Percentiles rank a stretch among this genome's conserved stretches.
Evolutionary conservation across 805 yeast species (phyloP).

Genomic region (Metschnikowia koreensis): DNA sequence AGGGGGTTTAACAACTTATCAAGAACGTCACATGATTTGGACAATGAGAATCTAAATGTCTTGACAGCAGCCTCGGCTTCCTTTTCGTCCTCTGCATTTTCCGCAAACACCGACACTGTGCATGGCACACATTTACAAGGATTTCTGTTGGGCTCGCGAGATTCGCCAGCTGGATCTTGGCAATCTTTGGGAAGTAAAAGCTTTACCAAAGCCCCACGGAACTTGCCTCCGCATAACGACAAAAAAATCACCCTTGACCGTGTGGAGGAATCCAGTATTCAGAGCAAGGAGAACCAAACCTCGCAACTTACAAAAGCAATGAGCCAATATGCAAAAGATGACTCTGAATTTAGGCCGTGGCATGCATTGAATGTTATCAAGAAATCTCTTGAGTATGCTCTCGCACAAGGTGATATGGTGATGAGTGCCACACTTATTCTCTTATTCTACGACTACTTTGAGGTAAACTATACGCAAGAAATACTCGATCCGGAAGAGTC

Average conservation of each 20-base stretch:
- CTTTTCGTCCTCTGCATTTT: conserved; percentile 11
- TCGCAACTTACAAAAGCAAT: conserved; percentile 30
- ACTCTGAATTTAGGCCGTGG: conserved; percentile 48
- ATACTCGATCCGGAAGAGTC: conserved; percentile 29
- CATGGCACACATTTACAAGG: not conserved
- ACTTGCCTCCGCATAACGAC: not conserved
- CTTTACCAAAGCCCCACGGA: not conserved
- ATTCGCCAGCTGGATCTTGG: conserved; percentile 7
- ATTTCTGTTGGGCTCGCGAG: conserved; percentile 10
- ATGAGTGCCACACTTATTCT: conserved; percentile 57
- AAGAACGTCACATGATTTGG: conserved; percentile 25
- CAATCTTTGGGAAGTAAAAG: conserved; percentile 7
- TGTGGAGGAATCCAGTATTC: conserved; percentile 18
- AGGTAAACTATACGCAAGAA: conserved; percentile 4
- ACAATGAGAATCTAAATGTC: conserved; percentile 33
- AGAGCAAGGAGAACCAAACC: conserved; percentile 12
- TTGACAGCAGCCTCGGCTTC: conserved; percentile 19
- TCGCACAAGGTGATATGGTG: conserved; percentile 61
- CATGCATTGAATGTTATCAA: conserved; percentile 47
- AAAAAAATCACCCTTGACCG: conserved; percentile 12
- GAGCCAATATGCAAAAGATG: conserved; percentile 2
- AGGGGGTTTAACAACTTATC: not conserved
- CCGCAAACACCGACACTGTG: not conserved
- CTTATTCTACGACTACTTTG: conserved; percentile 43
- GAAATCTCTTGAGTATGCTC: conserved; percentile 53